Evolutionary conservation across 179 eudicot genomes (phyloP), one percentile per base, ranked within the genome.

Genomic region (Patellifolia procumbens): DNA sequence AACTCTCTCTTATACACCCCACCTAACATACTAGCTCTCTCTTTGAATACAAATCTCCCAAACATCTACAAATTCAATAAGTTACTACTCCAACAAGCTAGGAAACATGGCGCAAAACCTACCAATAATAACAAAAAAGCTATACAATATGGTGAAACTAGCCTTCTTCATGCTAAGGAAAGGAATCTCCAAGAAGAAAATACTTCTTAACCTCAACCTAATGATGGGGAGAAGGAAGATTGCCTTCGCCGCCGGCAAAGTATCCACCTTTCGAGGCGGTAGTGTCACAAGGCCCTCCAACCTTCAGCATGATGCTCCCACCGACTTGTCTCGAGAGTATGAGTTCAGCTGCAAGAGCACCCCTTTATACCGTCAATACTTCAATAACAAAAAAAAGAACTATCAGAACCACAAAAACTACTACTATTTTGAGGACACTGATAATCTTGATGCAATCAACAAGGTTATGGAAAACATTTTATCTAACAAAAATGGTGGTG

Each of bases 281-380:
- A 3, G 7, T 9, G 34, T 7, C 5, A 7, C 6, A 31, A 35
- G 32, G 11, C 3, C 29, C 28, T 7, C 37, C 71, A 65, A n/a
- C 73, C 63, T 10, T 10, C 17, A 35, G 45, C 66, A n/a, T n/a
- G n/a, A 62, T 6, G 31, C 78, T 15, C 0, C n/a, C 58, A 22
- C 16, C 8, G 58, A 34, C 12, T 70, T 6, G 5, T 39, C 60
- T 15, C 32, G 26, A 24, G 86, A 84, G 66, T 78, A 72, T 68
- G 87, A 84, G 81, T 84, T 84, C 45, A 84, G 84, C 24, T 84
- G 84, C 49, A 81, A 70, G 26, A 78, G 76, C 78, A 81, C 84
- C 11, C 86, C 86, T 3, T 55, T 74, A 48, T 68, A 70, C 59
- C 59, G 45, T 39, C 78, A 72, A 20, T 77, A 67, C 78, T 77